phyloP scores from a whole-genome alignment of 345 rosid genomes.

The Brassica rapa region DNA sequence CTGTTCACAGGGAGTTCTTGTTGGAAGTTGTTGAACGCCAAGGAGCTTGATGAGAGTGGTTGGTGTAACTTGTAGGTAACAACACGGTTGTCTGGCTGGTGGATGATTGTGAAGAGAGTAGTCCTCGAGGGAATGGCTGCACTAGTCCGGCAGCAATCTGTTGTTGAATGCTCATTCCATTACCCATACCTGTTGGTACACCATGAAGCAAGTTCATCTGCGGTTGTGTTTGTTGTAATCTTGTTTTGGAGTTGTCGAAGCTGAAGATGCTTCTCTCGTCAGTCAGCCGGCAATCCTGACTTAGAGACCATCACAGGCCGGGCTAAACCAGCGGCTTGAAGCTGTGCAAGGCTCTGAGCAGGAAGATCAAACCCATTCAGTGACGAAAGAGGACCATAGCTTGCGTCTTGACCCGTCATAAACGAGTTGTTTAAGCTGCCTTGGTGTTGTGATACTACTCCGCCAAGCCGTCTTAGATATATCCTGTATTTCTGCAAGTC shows the following conservation, averaged over 20 bases:
- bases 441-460: slow-evolving; percentile 68
- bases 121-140: slow-evolving; percentile 29
- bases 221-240: slow-evolving; percentile 53
- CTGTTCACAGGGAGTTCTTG: slow-evolving; percentile 51
- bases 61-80: slow-evolving; percentile 42
- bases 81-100: slow-evolving; percentile 55
- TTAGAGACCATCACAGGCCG: slow-evolving; percentile 56
- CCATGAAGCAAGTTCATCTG: slow-evolving; percentile 66
- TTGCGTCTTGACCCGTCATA: neutral
- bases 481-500: slow-evolving; percentile 78
- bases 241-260: slow-evolving; percentile 71
- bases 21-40: slow-evolving; percentile 44
- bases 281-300: slow-evolving; percentile 40
- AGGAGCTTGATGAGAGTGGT: slow-evolving; percentile 25
- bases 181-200: slow-evolving; percentile 60
- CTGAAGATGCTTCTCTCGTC: slow-evolving; percentile 85
- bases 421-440: slow-evolving; percentile 43
- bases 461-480: slow-evolving; percentile 93
- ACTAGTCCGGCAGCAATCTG: slow-evolving; percentile 30
- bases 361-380: neutral
- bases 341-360: neutral
- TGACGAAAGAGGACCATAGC: neutral
- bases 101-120: slow-evolving; percentile 39
- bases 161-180: slow-evolving; percentile 44
- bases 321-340: slow-evolving; percentile 39